Evolutionary conservation across 1,284 basidiomycete genomes (phyloP).

Genomic region (Malassezia nana): DNA sequence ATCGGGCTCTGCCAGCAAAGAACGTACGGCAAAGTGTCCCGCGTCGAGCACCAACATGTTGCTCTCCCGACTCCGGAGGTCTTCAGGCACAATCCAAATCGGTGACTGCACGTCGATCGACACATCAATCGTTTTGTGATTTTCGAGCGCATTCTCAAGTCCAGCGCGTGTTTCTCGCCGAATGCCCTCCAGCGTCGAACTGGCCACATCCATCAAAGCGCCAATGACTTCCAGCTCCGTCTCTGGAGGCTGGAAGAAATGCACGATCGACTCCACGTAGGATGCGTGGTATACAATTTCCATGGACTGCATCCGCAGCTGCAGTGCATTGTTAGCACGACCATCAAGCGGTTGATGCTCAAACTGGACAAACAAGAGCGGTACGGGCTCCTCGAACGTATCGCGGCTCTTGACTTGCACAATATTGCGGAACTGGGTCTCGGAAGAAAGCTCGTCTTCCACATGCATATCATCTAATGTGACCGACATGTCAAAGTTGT

Average conservation of each 20-base stretch:
- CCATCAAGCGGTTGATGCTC: conserved; percentile 89
- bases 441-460: conserved; percentile 75
- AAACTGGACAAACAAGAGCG: conserved; percentile 86
- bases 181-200: conserved; percentile 84
- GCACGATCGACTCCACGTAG: conserved; percentile 83
- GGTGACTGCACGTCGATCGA: conserved; percentile 95
- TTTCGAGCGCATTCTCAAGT: conserved; percentile 81
- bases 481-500: conserved; percentile 72
- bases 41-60: conserved; percentile 89
- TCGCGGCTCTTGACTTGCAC: conserved; percentile 67
- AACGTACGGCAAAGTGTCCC: conserved; percentile 88
- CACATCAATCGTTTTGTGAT: conserved; percentile 89
- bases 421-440: conserved; percentile 80
- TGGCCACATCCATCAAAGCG: conserved; percentile 64
- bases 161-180: conserved; percentile 91
- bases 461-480: conserved; percentile 81
- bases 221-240: conserved; percentile 90
- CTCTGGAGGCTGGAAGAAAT: conserved; percentile 87
- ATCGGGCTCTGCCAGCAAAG: conserved; percentile 75
- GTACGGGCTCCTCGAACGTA: conserved; percentile 41
- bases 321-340: conserved; percentile 81
- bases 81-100: conserved; percentile 89
- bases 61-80: conserved; percentile 64
- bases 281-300: conserved; percentile 94
- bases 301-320: conserved; percentile 85